phyloP scores from a whole-genome alignment of 768 basidiomycete species.

The Serendipita sp. region DNA sequence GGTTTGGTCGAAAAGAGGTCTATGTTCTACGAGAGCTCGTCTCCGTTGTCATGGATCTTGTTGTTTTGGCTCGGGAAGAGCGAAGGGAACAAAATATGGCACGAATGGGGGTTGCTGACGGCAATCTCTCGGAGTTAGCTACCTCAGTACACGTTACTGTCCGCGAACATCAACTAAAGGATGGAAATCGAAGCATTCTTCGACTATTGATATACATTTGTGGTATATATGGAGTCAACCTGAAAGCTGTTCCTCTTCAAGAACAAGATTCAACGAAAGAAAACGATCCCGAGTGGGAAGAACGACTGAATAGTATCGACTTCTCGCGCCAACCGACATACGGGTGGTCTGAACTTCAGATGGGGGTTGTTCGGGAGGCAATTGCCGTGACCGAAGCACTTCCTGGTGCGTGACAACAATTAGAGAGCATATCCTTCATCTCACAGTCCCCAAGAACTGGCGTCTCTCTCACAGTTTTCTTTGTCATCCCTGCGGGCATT shows the following conservation, averaged over 20 bases:
- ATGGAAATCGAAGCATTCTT: slow-evolving; percentile 73
- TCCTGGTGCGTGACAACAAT: slow-evolving; percentile 40
- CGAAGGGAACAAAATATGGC: slow-evolving; percentile 29
- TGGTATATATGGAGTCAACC: slow-evolving; percentile 63
- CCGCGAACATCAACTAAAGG: slow-evolving; percentile 51
- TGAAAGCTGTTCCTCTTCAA: slow-evolving; percentile 46
- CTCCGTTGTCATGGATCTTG: slow-evolving; percentile 64
- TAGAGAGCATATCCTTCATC: background rate
- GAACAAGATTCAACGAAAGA: slow-evolving; percentile 18
- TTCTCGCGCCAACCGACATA: slow-evolving; percentile 33
- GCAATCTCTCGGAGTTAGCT: background rate
- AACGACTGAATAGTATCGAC: slow-evolving; percentile 21
- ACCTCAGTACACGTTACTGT: slow-evolving; percentile 32
- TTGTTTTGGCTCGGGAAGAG: slow-evolving; percentile 75
- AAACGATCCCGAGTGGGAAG: slow-evolving; percentile 6
- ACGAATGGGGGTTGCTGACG: background rate
- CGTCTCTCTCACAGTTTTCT: slow-evolving; percentile 74
- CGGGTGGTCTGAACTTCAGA: slow-evolving; percentile 91
- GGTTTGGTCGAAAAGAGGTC: slow-evolving; percentile 76
- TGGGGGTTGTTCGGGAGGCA: slow-evolving; percentile 84
- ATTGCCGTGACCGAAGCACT: slow-evolving; percentile 81
- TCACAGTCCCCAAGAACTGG: slow-evolving; percentile 40
- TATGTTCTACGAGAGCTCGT: slow-evolving; percentile 74
- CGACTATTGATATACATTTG: slow-evolving; percentile 57
- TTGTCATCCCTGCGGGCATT: slow-evolving; percentile 69